Conservation (phyloP, 352 stramenopile species). For the Discostella stelligera region DNA sequence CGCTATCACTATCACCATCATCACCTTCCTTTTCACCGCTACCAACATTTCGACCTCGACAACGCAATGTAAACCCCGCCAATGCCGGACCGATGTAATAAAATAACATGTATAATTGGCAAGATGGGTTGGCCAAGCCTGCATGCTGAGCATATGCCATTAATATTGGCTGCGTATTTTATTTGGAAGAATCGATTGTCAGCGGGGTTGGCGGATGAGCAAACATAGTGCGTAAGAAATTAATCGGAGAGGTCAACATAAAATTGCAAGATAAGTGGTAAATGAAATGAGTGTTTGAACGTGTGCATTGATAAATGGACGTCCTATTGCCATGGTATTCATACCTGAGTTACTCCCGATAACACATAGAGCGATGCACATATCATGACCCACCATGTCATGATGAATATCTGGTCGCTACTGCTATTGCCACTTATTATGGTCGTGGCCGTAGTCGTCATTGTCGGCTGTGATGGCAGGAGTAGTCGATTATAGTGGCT, state of each 20-base stretch:
- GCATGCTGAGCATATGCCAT: slow-evolving; percentile 47
- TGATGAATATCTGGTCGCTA: not conserved
- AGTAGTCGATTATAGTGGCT: not conserved
- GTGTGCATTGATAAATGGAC: too few species aligned
- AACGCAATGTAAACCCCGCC: slow-evolving; percentile 42
- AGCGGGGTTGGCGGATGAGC: too few species aligned
- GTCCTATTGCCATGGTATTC: not conserved
- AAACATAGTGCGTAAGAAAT: too few species aligned
- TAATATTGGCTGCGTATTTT: slow-evolving; percentile 29
- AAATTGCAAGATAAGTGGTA: not conserved
- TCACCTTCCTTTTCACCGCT: not conserved
- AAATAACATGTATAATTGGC: slow-evolving; percentile 78
- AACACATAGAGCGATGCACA: slow-evolving; percentile 54
- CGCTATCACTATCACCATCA: not conserved
- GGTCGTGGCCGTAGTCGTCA: not conserved
- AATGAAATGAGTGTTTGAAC: too few species aligned
- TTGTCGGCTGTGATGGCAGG: not conserved
- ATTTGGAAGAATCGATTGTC: not conserved
- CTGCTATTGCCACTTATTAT: not conserved
- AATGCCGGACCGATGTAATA: slow-evolving; percentile 70
- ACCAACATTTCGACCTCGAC: slow-evolving; percentile 2
- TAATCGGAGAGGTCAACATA: not conserved
- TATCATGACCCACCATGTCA: slow-evolving; percentile 12
- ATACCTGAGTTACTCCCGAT: slow-evolving; percentile 58
- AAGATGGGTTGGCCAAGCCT: slow-evolving; percentile 61